Conservation (phyloP, 108 stramenopile species). For the Tribonema minus region DNA sequence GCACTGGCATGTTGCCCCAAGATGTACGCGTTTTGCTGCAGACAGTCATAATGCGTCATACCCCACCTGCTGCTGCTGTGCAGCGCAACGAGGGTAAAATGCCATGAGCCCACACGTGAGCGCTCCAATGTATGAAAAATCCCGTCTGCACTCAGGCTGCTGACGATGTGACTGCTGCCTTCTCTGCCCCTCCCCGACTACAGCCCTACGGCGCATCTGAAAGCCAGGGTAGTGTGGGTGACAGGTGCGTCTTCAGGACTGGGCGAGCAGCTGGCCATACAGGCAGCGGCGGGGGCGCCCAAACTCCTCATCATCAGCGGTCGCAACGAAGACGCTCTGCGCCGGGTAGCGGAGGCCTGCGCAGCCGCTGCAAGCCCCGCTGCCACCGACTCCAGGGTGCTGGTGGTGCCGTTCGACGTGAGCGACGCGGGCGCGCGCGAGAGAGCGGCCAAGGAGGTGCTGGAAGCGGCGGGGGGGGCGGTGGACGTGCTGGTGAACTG, state of each 20-base stretch:
- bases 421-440: slow-evolving; percentile 6
- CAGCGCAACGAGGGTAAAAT: too few species aligned
- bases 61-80: too few species aligned
- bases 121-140: too few species aligned
- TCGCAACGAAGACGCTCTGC: slow-evolving; percentile 10
- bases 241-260: slow-evolving; percentile 36
- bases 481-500: slow-evolving; percentile 5
- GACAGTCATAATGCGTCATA: too few species aligned
- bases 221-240: slow-evolving; percentile 33
- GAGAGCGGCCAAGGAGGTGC: slow-evolving; percentile 1
- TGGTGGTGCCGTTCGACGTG: slow-evolving; percentile 34
- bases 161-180: too few species aligned
- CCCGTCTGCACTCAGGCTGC: too few species aligned
- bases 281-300: slow-evolving; percentile 22
- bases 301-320: slow-evolving; percentile 28
- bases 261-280: slow-evolving; percentile 30
- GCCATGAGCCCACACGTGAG: too few species aligned
- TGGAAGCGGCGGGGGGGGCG: not conserved
- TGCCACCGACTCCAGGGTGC: not conserved
- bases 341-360: slow-evolving; percentile 15
- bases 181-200: too few species aligned
- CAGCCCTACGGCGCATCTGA: too few species aligned
- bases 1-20: too few species aligned
- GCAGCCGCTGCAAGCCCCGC: not conserved
- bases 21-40: too few species aligned